phyloP scores from a whole-genome alignment of 2,329 filamentous ascomycete genomes.

The Clarireedia homoeocarpa region DNA sequence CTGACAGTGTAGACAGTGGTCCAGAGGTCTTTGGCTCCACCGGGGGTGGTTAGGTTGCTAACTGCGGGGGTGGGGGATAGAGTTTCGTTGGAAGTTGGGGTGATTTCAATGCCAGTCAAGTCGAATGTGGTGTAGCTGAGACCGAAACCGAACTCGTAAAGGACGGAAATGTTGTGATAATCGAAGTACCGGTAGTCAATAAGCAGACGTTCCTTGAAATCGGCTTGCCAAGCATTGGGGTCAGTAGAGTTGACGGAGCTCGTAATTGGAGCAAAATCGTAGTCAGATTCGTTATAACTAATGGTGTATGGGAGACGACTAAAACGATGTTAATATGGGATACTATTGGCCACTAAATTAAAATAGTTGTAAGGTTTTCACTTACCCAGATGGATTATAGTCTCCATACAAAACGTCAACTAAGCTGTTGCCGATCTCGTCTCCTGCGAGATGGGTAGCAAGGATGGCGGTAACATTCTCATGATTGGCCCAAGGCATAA shows the following conservation, averaged over 20 bases:
- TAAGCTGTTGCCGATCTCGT: slow-evolving; percentile 53
- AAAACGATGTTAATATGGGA: background rate
- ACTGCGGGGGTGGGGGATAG: slow-evolving; percentile 24
- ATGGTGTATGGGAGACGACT: slow-evolving; percentile 57
- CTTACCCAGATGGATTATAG: slow-evolving; percentile 40
- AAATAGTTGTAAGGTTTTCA: background rate
- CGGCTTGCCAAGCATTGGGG: slow-evolving; percentile 14
- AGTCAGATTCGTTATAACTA: slow-evolving; percentile 45
- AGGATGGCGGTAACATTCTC: slow-evolving; percentile 54
- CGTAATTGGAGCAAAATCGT: slow-evolving; percentile 39
- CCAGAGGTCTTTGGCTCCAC: slow-evolving; percentile 49
- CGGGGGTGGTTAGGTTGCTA: slow-evolving; percentile 34
- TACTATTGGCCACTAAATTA: background rate
- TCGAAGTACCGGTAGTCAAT: slow-evolving; percentile 46
- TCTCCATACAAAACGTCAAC: slow-evolving; percentile 53
- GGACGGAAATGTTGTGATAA: slow-evolving; percentile 29
- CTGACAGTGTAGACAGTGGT: slow-evolving; percentile 41
- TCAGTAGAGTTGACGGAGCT: slow-evolving; percentile 30
- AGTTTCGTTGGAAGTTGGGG: slow-evolving; percentile 27
- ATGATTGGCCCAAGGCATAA: slow-evolving; percentile 48
- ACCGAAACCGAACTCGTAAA: slow-evolving; percentile 38
- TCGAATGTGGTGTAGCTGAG: slow-evolving; percentile 70
- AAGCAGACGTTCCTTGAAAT: slow-evolving; percentile 47
- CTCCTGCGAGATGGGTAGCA: slow-evolving; percentile 49
- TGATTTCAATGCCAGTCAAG: slow-evolving; percentile 32